phyloP scores from a whole-genome alignment of 2,329 filamentous ascomycete genomes.

The Aspergillus fumigatiaffinis region DNA sequence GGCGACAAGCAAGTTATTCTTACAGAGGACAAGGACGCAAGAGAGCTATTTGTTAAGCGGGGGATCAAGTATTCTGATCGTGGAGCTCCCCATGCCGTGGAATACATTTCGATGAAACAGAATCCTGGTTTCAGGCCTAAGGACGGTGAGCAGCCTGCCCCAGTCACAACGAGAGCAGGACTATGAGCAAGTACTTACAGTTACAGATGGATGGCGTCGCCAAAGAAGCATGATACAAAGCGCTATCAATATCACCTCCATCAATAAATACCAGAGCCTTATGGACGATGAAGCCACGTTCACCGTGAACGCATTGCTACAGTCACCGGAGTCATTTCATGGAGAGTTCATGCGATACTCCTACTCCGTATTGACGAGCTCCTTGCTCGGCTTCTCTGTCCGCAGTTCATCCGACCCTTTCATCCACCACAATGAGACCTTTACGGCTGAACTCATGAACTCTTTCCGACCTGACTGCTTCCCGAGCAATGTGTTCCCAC shows the following conservation, averaged over 20 bases:
- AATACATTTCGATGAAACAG: slow-evolving; percentile 5
- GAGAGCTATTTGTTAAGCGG: slow-evolving; percentile 4
- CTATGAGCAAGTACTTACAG: not conserved
- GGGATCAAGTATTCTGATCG: slow-evolving; percentile 3
- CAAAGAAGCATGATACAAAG: slow-evolving; percentile 4
- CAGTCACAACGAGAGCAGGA: not conserved
- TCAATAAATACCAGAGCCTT: slow-evolving; percentile 2
- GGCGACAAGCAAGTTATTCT: slow-evolving; percentile 3
- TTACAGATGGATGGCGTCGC: slow-evolving; percentile 3
- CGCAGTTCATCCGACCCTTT: slow-evolving; percentile 2
- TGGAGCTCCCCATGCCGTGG: slow-evolving; percentile 3
- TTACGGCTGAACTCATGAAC: slow-evolving; percentile 5
- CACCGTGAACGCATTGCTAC: not conserved
- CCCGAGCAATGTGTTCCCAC: slow-evolving; percentile 1
- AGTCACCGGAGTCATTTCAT: slow-evolving; percentile 3
- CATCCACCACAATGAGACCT: slow-evolving; percentile 2
- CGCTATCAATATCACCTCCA: slow-evolving; percentile 1
- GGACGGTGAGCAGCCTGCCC: slow-evolving; percentile 1
- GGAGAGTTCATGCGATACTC: slow-evolving; percentile 2
- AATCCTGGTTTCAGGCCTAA: slow-evolving; percentile 3
- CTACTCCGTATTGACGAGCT: slow-evolving; percentile 4
- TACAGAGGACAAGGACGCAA: slow-evolving; percentile 1
- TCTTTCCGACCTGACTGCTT: slow-evolving; percentile 4
- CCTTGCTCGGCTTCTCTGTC: slow-evolving; percentile 4
- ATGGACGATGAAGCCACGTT: slow-evolving; percentile 7